Percentiles rank a stretch among this genome's conserved stretches.
Evolutionary conservation across 2,329 filamentous ascomycete genomes (phyloP).

Genomic region (Cercospora sp.): DNA sequence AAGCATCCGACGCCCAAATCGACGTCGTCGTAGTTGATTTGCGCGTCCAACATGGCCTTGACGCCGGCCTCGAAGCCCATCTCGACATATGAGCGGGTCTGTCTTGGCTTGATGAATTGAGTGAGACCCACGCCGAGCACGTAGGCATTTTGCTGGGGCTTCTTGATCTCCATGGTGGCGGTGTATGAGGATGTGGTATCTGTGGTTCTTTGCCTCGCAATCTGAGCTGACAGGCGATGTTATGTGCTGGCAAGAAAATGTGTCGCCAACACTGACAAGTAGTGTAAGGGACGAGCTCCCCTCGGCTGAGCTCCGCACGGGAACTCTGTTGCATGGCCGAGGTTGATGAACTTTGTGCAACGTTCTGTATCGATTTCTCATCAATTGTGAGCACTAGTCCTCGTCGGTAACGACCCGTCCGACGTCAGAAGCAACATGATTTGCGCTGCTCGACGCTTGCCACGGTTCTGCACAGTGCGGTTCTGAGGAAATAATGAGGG

Average conservation of each 20-base stretch:
- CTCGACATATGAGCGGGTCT: constrained; percentile 92
- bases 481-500: not conserved
- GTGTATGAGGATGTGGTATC: not conserved
- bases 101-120: constrained; percentile 96
- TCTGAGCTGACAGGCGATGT: not conserved
- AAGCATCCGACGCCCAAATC: constrained; percentile 96
- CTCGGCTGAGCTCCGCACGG: constrained; percentile 7
- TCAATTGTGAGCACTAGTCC: not conserved
- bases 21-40: constrained; percentile 95
- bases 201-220: not conserved
- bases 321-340: constrained; percentile 1
- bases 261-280: constrained; percentile 15
- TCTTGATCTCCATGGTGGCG: constrained; percentile 29
- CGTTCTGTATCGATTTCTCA: not conserved
- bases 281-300: not conserved
- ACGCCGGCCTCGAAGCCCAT: constrained; percentile 89
- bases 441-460: not conserved
- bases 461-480: not conserved
- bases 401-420: not conserved
- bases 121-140: constrained; percentile 98
- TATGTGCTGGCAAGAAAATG: constrained; percentile 2
- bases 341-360: constrained; percentile 1
- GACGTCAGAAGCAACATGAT: not conserved
- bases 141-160: constrained; percentile 59
- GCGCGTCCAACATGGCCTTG: constrained; percentile 78